These are phyloP conservation scores for Suillus discolor DNA, from an alignment of 768 basidiomycete genomes.

Conservation along the genomic window DNA sequence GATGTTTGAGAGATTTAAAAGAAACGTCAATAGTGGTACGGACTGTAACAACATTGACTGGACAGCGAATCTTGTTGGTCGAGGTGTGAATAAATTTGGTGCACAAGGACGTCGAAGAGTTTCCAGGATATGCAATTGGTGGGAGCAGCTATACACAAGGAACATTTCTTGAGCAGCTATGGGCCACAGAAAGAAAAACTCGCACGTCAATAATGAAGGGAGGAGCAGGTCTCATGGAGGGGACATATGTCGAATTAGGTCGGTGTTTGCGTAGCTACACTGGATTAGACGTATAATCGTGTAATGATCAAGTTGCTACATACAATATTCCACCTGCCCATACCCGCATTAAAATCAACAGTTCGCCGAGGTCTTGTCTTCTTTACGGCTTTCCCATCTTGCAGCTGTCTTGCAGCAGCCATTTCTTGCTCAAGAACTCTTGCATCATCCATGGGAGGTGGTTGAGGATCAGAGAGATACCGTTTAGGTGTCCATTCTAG, in stretches of 20 bases:
- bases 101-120: constrained; percentile 91
- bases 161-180: constrained; percentile 30
- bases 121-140: constrained; percentile 88
- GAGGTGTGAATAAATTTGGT: constrained; percentile 98
- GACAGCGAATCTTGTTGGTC: constrained; percentile 97
- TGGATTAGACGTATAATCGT: constrained; percentile 1
- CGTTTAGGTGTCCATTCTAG: constrained; percentile 77
- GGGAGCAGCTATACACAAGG: constrained; percentile 74
- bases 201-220: constrained; percentile 90
- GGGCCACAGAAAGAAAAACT: constrained; percentile 19
- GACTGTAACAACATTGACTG: constrained; percentile 93
- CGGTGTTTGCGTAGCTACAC: constrained; percentile 73
- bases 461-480: constrained; percentile 68
- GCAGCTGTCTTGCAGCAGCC: constrained; percentile 66
- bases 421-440: constrained; percentile 79
- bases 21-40: constrained; percentile 33
- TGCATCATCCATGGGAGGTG: constrained; percentile 78
- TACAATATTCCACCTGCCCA: constrained; percentile 87
- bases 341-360: constrained; percentile 90
- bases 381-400: constrained; percentile 84
- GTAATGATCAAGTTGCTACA: constrained; percentile 25
- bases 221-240: constrained; percentile 79
- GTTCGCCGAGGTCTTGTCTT: constrained; percentile 92
- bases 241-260: constrained; percentile 75
- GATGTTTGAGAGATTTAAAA: constrained; percentile 9